Base-by-base conservation (phyloP, 345 rosid species). In the Alliaria petiolata region DNA sequence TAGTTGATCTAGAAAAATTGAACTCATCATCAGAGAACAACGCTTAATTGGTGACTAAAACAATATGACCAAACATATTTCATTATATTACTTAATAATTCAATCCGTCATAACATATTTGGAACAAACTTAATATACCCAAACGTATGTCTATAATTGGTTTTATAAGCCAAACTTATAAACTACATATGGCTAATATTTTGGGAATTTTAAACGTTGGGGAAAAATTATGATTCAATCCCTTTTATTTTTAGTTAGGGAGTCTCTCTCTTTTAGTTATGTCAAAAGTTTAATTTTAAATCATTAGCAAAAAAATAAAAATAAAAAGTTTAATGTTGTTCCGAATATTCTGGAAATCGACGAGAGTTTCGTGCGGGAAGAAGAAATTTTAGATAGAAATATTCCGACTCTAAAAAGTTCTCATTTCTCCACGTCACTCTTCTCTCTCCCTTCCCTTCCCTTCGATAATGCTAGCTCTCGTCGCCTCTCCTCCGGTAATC, bases 401-500 rank as follows among this genome's bases (percentile, higher is more conserved):
- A 59, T 16, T n/a, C 31, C 13, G 16, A 36, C 6, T 19, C 45
- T 36, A 17, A 30, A 17, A 30, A 52, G 42, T 33, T 45, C 15
- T 33, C 2, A 53, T 61, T 28, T 12, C 16, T 7, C 58, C 75
- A 75, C 79, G 79, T 68, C 74, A 28, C 74, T 36, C 57, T 44
- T 77, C 39, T 77, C 51, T 82, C n/a, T n/a, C n/a, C n/a, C n/a
- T n/a, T n/a, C 77, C 15, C 79, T 79, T 51, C 89, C 78, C 81
- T 81, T 91, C 3, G 88, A 85, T 83, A 65, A 91, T 83, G 84
- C 96, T 84, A 7, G 86, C 86, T 9, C 89, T 96, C 20, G 81
- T 78, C 1, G 92, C 87, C 65, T 84, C 95, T 20, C 85, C 83
- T 42, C 87, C 82, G 35, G 82, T 89, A 6, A 87, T 80, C 68